Evolutionary conservation across 2,329 filamentous ascomycete species (phyloP).

Genomic region (Verticillium zaregamsianum): DNA sequence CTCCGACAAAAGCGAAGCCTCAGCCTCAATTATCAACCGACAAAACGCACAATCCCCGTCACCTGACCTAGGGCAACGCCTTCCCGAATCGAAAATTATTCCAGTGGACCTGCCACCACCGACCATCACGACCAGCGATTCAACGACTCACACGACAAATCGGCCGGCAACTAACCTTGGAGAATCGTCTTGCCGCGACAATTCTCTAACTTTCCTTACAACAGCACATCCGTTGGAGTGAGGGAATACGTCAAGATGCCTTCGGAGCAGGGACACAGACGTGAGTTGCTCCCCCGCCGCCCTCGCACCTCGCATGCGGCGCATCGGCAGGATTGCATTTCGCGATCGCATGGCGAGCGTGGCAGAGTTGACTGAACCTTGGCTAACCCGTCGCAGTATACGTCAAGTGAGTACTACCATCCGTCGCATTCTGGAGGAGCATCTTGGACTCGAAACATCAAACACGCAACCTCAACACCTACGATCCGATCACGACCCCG

Average conservation of each 20-base stretch:
- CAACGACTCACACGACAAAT: slow-evolving; percentile 15
- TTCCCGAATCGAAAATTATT: slow-evolving; percentile 9
- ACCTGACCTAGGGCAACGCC: slow-evolving; percentile 6
- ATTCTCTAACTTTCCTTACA: slow-evolving; percentile 33
- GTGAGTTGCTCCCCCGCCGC: slow-evolving; percentile 53
- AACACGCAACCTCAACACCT: background rate
- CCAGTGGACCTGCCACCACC: slow-evolving; percentile 8
- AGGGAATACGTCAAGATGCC: slow-evolving; percentile 68
- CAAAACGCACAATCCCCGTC: background rate
- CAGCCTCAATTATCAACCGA: background rate
- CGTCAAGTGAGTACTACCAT: slow-evolving; percentile 68
- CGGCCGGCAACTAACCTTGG: slow-evolving; percentile 33
- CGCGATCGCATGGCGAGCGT: background rate
- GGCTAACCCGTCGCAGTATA: slow-evolving; percentile 61
- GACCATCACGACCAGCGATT: slow-evolving; percentile 3
- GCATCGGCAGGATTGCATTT: background rate
- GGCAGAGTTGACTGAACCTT: slow-evolving; percentile 6
- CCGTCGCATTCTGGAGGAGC: background rate
- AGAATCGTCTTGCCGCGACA: slow-evolving; percentile 42
- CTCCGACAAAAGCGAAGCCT: background rate
- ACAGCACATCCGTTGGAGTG: slow-evolving; percentile 36
- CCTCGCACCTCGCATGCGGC: background rate
- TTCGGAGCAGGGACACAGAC: slow-evolving; percentile 83
- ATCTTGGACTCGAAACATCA: background rate
- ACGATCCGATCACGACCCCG: background rate